These are phyloP conservation scores for Kuraishia capsulata DNA, from an alignment of 805 yeast genomes.

Conservation along the genomic window DNA sequence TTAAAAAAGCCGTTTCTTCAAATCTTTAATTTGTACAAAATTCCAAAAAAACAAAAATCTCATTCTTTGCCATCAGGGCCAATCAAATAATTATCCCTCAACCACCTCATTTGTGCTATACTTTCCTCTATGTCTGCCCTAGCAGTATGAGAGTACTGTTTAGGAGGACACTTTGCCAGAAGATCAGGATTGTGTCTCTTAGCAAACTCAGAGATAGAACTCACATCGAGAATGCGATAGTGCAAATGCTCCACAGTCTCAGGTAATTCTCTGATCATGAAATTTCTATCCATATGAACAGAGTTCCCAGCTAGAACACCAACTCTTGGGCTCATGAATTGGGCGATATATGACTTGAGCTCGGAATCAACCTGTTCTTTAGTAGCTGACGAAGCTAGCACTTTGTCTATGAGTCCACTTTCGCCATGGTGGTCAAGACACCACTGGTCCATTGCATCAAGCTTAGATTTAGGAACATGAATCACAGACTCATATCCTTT, in stretches of 20 bases:
- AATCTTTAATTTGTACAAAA: too few species aligned
- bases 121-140: slow-evolving; percentile 82
- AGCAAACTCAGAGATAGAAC: slow-evolving; percentile 76
- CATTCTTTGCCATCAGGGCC: too few species aligned
- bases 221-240: slow-evolving; percentile 85
- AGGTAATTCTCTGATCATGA: slow-evolving; percentile 81
- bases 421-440: slow-evolving; percentile 73
- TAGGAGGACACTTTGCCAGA: slow-evolving; percentile 48
- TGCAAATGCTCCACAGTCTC: slow-evolving; percentile 46
- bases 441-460: slow-evolving; percentile 84
- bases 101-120: slow-evolving; percentile 75
- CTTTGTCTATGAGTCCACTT: slow-evolving; percentile 70
- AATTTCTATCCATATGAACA: slow-evolving; percentile 83
- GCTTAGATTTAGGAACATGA: slow-evolving; percentile 48
- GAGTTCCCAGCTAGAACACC: slow-evolving; percentile 89
- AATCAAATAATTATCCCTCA: slow-evolving; percentile 52
- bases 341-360: slow-evolving; percentile 49
- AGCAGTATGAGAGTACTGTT: slow-evolving; percentile 77
- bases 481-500: slow-evolving; percentile 75
- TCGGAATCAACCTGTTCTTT: slow-evolving; percentile 56
- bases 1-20: too few species aligned
- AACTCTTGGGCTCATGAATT: slow-evolving; percentile 39
- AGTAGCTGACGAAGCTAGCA: slow-evolving; percentile 47
- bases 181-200: slow-evolving; percentile 65
- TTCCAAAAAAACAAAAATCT: too few species aligned